Evolutionary conservation across 202 grass and related monocot genomes (phyloP), one percentile per base, ranked within the genome.

Genomic region (Zizania palustris): DNA sequence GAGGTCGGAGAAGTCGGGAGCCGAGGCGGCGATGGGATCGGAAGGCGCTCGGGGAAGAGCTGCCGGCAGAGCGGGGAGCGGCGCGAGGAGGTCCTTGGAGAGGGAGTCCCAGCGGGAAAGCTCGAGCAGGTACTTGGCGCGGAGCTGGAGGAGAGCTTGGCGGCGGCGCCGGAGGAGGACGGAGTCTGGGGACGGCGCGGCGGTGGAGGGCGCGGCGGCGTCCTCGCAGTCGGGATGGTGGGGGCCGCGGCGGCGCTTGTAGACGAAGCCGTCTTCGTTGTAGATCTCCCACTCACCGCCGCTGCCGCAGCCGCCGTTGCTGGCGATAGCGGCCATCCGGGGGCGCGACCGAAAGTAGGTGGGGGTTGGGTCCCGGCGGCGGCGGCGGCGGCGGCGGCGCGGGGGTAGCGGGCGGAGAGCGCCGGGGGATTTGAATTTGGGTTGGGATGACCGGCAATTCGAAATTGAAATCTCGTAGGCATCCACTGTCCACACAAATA

Each of bases 191-290:
- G 65, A 11, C 76, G 85, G 38, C 34, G 22, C 46, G 2, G 63
- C n/a, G 20, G 50, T 36, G 16, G 58, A 68, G 41, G 58, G 53
- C 10, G 38, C 39, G 12, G 71, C 35, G 20, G 65, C 73, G 9
- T 36, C 76, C 34, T 64, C 63, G 57, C 1, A 5, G n/a, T 45
- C 60, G 4, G 12, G 6, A 16, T 28, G 67, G 74, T 70, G 34
- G 54, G 72, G 57, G 11, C 58, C 69, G 3, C 83, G 65, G 43
- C 67, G 87, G 6, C 82, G 90, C 82, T 90, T 96, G 87, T 84
- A 99, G 9, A 99, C 78, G 63, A 99, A 99, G 9, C 87, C 87
- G 2, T 75, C 19, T 1, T 89, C 87, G 48, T 87, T 84, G 76
- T 60, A 83, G 67, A 91, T 90, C 69, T 90, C 87, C 75, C 69